Base-by-base conservation (phyloP, 1,284 basidiomycete genomes). In the Cystobasidium sp. region DNA sequence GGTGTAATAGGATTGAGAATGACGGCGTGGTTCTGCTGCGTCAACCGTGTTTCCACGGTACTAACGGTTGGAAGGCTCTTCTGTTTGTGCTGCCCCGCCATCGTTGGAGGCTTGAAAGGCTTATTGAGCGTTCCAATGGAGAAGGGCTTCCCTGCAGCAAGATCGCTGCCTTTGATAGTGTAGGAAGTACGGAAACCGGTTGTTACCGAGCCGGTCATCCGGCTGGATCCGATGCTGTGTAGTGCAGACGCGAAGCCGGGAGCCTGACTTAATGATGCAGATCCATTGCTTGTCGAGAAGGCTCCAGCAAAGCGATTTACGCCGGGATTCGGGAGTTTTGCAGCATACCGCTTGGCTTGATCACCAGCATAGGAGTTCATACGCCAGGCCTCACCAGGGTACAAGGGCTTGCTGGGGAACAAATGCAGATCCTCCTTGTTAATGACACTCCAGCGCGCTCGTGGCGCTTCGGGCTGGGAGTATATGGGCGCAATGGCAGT, bases 301-400 rank as follows among this genome's bases (percentile, higher is more conserved):
- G 70, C 70, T 10, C 62, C 49, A 6, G 63, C 70, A 49, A 51
- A 73, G 18, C 56, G 70, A 58, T 73, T 73, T 16, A 55, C 47
- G 14, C 70, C 70, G 8, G 22, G 47, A 49, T 73, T 73, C 8
- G 70, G 70, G n/a, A 73, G 24, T 20, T 59, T 20, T 1, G 70
- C 56, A 1, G 70, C 70, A 39, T 73, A 73, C 6, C 70, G 62
- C 39, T 56, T 65, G 10, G 58, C 62, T 14, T 73, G 56, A 31
- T 73, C 70, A 22, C 70, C 70, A 16, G 70, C 62, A 22, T 73
- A 73, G n/a, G 62, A 65, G 22, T 73, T 73, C 49, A 65, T 53
- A 6, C 70, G 47, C 70, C 70, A 73, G 12, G 49, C 59, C 44
- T 65, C 59, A 18, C 70, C 70, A 24, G 70, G 70, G 46, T 46